Conservation (phyloP, 2,329 filamentous ascomycete genomes). For the Exserohilum turcica region DNA sequence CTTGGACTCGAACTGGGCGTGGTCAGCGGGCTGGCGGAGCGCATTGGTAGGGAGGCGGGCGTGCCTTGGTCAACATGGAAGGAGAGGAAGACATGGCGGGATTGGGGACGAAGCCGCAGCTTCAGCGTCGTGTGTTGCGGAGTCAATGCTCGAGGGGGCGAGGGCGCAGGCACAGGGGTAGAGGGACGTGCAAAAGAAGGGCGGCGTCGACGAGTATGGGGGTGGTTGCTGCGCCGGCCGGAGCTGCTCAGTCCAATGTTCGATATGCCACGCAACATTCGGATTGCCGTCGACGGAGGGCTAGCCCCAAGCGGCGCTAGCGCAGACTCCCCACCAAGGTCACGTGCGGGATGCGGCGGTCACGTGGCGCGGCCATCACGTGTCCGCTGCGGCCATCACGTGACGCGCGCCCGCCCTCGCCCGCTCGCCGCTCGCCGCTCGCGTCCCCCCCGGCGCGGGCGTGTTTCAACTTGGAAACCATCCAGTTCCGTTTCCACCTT, state of each 20-base stretch:
- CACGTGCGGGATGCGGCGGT: too few species aligned
- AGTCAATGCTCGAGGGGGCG: conserved; percentile 37
- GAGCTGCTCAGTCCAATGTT: conserved; percentile 43
- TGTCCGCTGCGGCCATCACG: too few species aligned
- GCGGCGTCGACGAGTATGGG: conserved; percentile 25
- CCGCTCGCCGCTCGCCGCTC: too few species aligned
- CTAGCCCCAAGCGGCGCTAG: conserved; percentile 18
- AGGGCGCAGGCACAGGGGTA: conserved; percentile 12
- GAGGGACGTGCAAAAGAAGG: conserved; percentile 21
- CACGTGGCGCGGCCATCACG: too few species aligned
- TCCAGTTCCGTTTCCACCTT: not conserved
- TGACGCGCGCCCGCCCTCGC: too few species aligned
- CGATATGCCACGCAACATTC: conserved; percentile 42
- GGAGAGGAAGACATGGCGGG: conserved; percentile 55
- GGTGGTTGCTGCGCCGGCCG: conserved; percentile 35
- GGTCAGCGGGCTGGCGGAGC: conserved; percentile 23
- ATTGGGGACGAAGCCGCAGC: conserved; percentile 52
- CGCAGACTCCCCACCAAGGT: conserved; percentile 11
- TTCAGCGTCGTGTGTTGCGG: conserved; percentile 38
- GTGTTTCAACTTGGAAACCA: conserved; percentile 13
- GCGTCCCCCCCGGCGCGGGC: not conserved
- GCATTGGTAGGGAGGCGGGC: conserved; percentile 27
- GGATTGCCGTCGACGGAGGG: conserved; percentile 21
- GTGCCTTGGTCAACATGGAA: conserved; percentile 61
- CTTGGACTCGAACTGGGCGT: conserved; percentile 65